A percentile compares a stretch with the other conserved stretches of the same genome.
Evolutionary conservation across 75 land plant genomes (phyloP).

Genomic region (Pseudotsuga menziesii): DNA sequence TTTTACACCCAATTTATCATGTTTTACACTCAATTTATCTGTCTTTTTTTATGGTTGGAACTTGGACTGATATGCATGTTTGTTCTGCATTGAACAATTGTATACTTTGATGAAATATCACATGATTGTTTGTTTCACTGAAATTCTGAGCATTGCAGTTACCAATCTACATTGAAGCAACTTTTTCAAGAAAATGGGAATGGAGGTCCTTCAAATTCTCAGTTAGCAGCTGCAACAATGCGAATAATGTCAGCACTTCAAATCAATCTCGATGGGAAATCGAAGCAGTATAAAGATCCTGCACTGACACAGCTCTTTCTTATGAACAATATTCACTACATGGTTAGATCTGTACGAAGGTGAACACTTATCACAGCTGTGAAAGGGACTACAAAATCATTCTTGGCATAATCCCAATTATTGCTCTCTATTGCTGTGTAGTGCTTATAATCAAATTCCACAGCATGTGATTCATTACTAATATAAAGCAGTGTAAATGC

Average conservation of each 20-base stretch:
- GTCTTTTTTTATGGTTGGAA: background rate
- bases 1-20: background rate
- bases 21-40: background rate
- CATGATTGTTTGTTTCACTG: background rate
- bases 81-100: background rate
- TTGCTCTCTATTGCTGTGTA: background rate
- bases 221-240: constrained; percentile 81
- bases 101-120: background rate
- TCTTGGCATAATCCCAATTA: background rate
- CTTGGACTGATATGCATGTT: constrained; percentile 1
- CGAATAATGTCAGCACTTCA: constrained; percentile 91
- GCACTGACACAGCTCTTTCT: constrained; percentile 84
- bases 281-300: constrained; percentile 89
- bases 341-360: constrained; percentile 94
- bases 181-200: constrained; percentile 75
- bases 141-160: constrained; percentile 40
- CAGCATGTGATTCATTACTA: background rate
- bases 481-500: background rate
- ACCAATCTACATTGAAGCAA: constrained; percentile 82
- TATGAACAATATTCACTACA: constrained; percentile 97
- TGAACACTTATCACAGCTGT: constrained; percentile 13
- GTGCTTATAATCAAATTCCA: background rate
- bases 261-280: constrained; percentile 84
- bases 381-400: background rate
- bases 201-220: constrained; percentile 47